Conservation (phyloP, 2,329 filamentous ascomycete genomes). For the Clarireedia homoeocarpa region DNA sequence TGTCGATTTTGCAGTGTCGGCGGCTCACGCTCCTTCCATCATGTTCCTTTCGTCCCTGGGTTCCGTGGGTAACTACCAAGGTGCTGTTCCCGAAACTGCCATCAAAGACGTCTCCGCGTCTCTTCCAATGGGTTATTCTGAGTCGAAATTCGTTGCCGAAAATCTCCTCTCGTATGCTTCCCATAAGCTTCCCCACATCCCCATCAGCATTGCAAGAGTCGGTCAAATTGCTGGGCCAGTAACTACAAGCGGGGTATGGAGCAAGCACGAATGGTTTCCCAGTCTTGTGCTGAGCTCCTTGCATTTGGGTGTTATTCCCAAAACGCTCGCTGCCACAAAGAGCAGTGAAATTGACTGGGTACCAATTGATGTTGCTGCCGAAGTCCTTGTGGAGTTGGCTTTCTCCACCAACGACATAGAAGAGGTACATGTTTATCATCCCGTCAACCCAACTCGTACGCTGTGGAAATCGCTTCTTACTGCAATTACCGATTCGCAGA, state of each 20-base stretch:
- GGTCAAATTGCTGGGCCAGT: conserved; percentile 38
- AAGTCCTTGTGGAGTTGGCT: background rate
- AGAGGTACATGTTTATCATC: background rate
- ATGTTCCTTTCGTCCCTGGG: conserved; percentile 26
- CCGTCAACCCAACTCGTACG: background rate
- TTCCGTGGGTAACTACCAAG: conserved; percentile 11
- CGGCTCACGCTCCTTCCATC: conserved; percentile 7
- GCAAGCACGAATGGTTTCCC: background rate
- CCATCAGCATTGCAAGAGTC: conserved; percentile 36
- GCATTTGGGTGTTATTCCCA: background rate
- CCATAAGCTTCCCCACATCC: conserved; percentile 20
- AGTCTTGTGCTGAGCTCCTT: background rate
- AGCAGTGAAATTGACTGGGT: background rate
- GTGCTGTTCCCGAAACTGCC: conserved; percentile 16
- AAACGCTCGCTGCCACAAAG: background rate
- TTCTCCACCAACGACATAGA: background rate
- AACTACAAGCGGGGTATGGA: background rate
- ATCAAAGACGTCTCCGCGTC: background rate
- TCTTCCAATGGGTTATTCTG: conserved; percentile 22
- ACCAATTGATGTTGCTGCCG: background rate
- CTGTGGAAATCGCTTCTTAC: background rate
- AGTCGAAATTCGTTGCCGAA: conserved; percentile 22
- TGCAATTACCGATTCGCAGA: background rate
- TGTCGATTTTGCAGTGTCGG: conserved; percentile 17
- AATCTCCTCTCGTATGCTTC: conserved; percentile 36